A percentile compares a stretch with the other conserved stretches of the same genome.
Conservation (phyloP, 306 rosid genomes). For the Sicyos edulis region DNA sequence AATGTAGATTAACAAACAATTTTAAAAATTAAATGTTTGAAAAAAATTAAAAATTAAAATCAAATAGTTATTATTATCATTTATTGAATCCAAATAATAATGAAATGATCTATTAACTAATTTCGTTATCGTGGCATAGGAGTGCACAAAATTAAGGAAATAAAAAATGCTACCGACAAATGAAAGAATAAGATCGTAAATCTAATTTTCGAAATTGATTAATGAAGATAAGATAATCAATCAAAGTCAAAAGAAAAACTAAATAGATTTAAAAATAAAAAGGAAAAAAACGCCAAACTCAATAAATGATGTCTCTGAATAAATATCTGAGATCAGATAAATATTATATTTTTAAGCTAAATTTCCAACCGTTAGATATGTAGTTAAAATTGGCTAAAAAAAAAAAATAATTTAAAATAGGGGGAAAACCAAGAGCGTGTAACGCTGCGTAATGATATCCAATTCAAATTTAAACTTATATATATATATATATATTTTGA, state of each 20-base stretch:
- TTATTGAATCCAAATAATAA: too few relatives aligned
- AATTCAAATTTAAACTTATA: not conserved
- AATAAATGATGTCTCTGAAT: not conserved
- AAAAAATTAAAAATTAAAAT: too few relatives aligned
- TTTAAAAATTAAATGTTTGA: too few relatives aligned
- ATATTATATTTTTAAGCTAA: not conserved
- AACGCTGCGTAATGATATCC: conserved; percentile 12
- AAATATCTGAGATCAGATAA: not conserved
- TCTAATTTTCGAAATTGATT: not conserved
- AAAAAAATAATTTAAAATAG: too few relatives aligned
- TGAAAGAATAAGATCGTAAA: conserved; percentile 5
- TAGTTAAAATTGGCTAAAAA: not conserved
- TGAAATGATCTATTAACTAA: too few relatives aligned
- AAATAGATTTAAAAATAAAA: too few relatives aligned
- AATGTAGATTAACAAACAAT: too few relatives aligned
- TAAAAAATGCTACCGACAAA: conserved; percentile 6
- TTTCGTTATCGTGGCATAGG: not conserved
- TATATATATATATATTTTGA: too few relatives aligned
- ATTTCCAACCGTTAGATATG: not conserved
- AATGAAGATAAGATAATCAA: not conserved
- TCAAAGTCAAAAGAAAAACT: conserved; percentile 1
- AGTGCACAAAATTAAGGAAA: not conserved
- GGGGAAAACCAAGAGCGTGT: not conserved
- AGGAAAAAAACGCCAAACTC: too few relatives aligned
- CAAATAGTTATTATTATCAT: too few relatives aligned